These are phyloP conservation scores for Russula dissimulans DNA, from an alignment of 768 basidiomycete genomes.

Conservation along the genomic window DNA sequence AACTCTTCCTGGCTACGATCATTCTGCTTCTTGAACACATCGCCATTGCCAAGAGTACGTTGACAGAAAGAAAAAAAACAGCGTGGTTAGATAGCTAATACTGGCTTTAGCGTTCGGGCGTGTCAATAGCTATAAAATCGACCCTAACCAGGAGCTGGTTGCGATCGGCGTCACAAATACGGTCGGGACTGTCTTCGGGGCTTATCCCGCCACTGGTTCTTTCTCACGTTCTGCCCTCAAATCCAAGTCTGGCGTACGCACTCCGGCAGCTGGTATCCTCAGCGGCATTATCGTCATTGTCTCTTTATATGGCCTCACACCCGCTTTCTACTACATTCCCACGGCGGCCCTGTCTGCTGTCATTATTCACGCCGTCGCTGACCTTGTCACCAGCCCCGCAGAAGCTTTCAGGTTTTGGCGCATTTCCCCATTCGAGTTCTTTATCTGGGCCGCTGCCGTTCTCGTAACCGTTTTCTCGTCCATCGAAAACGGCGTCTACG, in stretches of 20 bases:
- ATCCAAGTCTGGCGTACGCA: slow-evolving; percentile 94
- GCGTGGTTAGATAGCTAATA: background rate
- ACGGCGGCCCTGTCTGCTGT: slow-evolving; percentile 78
- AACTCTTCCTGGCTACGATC: slow-evolving; percentile 80
- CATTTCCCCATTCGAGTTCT: slow-evolving; percentile 83
- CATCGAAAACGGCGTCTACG: slow-evolving; percentile 90
- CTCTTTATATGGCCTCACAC: slow-evolving; percentile 88
- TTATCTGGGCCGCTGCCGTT: slow-evolving; percentile 83
- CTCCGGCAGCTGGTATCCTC: slow-evolving; percentile 80
- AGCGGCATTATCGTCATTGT: slow-evolving; percentile 86
- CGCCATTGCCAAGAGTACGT: slow-evolving; percentile 86
- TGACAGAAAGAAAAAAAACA: no score
- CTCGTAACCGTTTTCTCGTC: slow-evolving; percentile 86
- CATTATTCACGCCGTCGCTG: slow-evolving; percentile 88
- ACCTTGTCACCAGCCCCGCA: slow-evolving; percentile 76
- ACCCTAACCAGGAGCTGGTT: slow-evolving; percentile 90
- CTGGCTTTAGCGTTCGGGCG: slow-evolving; percentile 74
- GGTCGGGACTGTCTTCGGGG: slow-evolving; percentile 78
- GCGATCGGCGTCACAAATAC: slow-evolving; percentile 98
- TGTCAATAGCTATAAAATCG: slow-evolving; percentile 88
- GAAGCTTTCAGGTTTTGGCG: slow-evolving; percentile 90
- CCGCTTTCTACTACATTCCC: slow-evolving; percentile 88
- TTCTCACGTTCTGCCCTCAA: slow-evolving; percentile 98
- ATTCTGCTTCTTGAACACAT: slow-evolving; percentile 93
- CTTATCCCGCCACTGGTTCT: slow-evolving; percentile 95